These are phyloP conservation scores for Colletotrichum sp. DNA, from an alignment of 2,329 filamentous ascomycete species.

Conservation along the genomic window DNA sequence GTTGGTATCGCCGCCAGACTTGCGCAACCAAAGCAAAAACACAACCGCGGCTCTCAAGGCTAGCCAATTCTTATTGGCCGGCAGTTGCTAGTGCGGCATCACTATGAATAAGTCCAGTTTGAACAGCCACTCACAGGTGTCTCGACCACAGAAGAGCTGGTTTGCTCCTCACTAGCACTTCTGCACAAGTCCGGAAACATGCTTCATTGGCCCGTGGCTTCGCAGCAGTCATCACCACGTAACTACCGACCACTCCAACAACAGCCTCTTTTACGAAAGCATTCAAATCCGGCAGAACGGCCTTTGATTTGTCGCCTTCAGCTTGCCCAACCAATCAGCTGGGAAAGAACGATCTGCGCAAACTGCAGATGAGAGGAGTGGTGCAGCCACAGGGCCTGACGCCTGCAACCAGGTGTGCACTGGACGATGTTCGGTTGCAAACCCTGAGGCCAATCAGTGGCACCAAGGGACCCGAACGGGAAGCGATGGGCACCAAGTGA, in stretches of 20 bases:
- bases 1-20: not conserved
- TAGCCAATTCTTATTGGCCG: not conserved
- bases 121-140: not conserved
- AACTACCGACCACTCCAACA: not conserved
- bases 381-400: slow-evolving; percentile 13
- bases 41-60: not conserved
- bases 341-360: not conserved
- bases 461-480: not conserved
- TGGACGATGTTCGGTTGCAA: slow-evolving; percentile 1
- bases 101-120: not conserved
- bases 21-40: not conserved
- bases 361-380: not conserved
- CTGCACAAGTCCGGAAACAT: not conserved
- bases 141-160: not conserved
- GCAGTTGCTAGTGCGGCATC: not conserved
- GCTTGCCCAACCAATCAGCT: not conserved
- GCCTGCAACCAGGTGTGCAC: slow-evolving; percentile 1
- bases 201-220: not conserved
- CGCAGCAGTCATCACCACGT: not conserved
- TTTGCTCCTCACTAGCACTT: not conserved
- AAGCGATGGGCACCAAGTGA: slow-evolving; percentile 15
- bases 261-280: slow-evolving; percentile 14
- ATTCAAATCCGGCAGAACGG: not conserved
- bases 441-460: slow-evolving; percentile 4
- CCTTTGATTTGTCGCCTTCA: not conserved